Base-by-base conservation (phyloP, 148 eudicot genomes). In the Cornus controversa region DNA sequence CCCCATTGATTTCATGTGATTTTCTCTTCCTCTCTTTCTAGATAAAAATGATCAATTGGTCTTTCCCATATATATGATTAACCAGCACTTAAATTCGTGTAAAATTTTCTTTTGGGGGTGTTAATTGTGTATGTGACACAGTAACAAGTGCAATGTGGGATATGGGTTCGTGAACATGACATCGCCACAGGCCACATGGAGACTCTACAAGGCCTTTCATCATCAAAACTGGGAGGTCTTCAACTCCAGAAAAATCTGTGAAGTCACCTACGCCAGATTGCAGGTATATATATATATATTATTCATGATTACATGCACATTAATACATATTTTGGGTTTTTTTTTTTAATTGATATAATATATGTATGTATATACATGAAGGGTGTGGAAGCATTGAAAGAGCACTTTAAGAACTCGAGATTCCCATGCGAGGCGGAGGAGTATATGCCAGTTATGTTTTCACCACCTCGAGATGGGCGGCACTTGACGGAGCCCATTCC, bases 101-200 rank as follows among this genome's bases (percentile, higher is more conserved):
- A 25, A 24, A 10, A 16, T 1, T 42, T 16, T 27, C 18, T 6
- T 28, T 23, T 67, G 66, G 63, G 23, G 2, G 6, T 18, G 27
- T 40, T 47, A 24, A 14, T 2, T 50, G 0, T 13, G 23, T 60
- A 24, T 31, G 23, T 24, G 29, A 47, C 58, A 76, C 82, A 95
- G 99, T 40, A 96, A 96, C 88, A 96, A 93, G 69, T 96, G 99
- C 86, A 96, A 96, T 79, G 98, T 96, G 81, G 99, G 99, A 79
- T 96, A 96, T 73, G 99, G 99, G 78, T 96, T 96, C 74, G 99
- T 91, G 81, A 96, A 96, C 87, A 96, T 96, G 99, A 96, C 99
- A 0, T 86, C 99, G 2, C 97, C 99, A 0, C 83, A 90, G 79
- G 99, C 98, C 0, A 89, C 98, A 3, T 75, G 50, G 86, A 89